Evolutionary conservation across 1,139 yeast species (phyloP).

Genomic region (Geotrichum cucujoidarum): DNA sequence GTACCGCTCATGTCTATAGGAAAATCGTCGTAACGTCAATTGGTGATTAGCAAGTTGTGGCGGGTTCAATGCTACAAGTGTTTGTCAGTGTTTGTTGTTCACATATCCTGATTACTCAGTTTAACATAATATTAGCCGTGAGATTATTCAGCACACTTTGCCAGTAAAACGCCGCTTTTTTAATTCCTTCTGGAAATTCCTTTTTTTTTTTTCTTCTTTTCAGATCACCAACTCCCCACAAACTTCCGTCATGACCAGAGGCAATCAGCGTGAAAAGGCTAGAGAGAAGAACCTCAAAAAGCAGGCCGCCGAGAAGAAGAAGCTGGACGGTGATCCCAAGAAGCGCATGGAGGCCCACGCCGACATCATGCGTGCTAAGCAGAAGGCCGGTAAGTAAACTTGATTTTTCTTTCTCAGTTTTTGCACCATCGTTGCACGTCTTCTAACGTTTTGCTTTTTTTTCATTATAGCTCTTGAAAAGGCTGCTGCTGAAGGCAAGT

Average conservation of each 20-base stretch:
- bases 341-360: slow-evolving; percentile 86
- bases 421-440: too few species aligned
- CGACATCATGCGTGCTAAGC: slow-evolving; percentile 81
- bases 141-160: too few species aligned
- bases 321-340: slow-evolving; percentile 75
- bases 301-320: slow-evolving; percentile 55
- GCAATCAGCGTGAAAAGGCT: slow-evolving; percentile 93
- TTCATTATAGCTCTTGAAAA: slow-evolving; percentile 22
- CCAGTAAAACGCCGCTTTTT: too few species aligned
- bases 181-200: too few species aligned
- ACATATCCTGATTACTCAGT: too few species aligned
- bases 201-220: neutral
- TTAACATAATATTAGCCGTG: too few species aligned
- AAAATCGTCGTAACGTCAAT: too few species aligned
- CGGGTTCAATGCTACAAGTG: too few species aligned
- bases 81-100: too few species aligned
- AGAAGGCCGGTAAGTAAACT: slow-evolving; percentile 74
- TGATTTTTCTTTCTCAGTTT: too few species aligned
- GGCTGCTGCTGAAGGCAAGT: slow-evolving; percentile 21
- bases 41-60: too few species aligned
- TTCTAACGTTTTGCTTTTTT: too few species aligned
- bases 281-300: slow-evolving; percentile 84
- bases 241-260: slow-evolving; percentile 66
- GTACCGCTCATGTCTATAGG: slow-evolving; percentile 1
- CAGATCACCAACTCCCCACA: neutral